Evolutionary conservation across 176 grass and related monocot species (phyloP).

Genomic region (Olyra latifolia): DNA sequence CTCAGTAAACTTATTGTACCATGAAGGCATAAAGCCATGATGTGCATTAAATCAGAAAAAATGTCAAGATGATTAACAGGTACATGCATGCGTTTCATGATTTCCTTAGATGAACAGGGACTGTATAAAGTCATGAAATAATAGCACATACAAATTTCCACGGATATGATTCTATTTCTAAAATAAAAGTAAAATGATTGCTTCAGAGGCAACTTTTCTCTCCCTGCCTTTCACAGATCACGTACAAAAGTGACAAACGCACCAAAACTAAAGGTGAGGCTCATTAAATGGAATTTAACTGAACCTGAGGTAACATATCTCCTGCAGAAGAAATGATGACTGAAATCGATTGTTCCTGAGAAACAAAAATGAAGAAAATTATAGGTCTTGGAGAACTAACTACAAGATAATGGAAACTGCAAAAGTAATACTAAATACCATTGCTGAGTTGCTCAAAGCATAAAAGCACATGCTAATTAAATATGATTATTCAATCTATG

Average conservation of each 20-base stretch:
- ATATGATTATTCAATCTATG: conserved; percentile 5
- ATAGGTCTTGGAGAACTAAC: conserved; percentile 13
- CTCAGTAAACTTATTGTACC: background rate
- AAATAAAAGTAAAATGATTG: background rate
- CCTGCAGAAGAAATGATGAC: conserved; percentile 75
- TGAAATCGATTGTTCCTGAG: conserved; percentile 88
- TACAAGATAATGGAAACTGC: background rate
- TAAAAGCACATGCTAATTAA: background rate
- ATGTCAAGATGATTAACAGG: background rate
- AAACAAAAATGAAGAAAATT: conserved; percentile 24
- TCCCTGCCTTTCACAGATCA: background rate
- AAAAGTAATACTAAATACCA: background rate
- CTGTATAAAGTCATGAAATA: conserved; percentile 6
- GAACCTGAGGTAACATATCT: conserved; percentile 96
- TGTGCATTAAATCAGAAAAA: conserved; percentile 3
- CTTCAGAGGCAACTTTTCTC: conserved; percentile 4
- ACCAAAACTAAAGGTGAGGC: conserved; percentile 7
- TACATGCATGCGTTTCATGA: background rate
- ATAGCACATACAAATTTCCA: conserved; percentile 25
- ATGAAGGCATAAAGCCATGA: background rate
- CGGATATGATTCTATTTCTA: background rate
- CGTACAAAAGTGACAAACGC: background rate
- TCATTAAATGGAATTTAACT: conserved; percentile 32
- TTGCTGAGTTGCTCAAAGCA: background rate
- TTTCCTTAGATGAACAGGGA: conserved; percentile 8